These are phyloP conservation scores for Backusella morwellensis DNA, from an alignment of 192 early-diverging fungal species.

Conservation along the genomic window DNA sequence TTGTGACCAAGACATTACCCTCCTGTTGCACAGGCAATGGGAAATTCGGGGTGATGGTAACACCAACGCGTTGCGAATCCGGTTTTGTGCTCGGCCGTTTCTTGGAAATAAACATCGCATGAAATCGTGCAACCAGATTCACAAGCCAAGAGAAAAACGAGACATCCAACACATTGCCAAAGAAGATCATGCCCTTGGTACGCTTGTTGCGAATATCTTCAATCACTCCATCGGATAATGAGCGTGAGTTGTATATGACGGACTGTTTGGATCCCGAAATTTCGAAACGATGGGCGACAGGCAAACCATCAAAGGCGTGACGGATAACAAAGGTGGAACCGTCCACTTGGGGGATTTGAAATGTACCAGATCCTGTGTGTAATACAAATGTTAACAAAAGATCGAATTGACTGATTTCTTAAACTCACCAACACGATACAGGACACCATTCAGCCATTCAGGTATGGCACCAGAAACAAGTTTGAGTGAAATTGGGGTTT, in stretches of 20 bases:
- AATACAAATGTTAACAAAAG: neutral
- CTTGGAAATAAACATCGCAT: neutral
- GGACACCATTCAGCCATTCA: conserved; percentile 46
- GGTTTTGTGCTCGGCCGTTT: neutral
- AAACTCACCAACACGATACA: conserved; percentile 46
- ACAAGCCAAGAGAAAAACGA: neutral
- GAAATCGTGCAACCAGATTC: neutral
- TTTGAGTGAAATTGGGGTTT: conserved; percentile 22
- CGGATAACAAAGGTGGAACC: conserved; percentile 23
- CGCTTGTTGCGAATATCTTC: conserved; percentile 5
- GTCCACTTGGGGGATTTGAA: conserved; percentile 15
- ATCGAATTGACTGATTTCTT: neutral
- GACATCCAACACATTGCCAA: conserved; percentile 15
- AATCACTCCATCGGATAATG: conserved; percentile 19
- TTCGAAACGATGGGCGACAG: conserved; percentile 30
- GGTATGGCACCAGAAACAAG: conserved; percentile 44
- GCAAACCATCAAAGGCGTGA: conserved; percentile 36
- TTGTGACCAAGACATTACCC: conserved; percentile 19
- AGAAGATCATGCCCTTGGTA: conserved; percentile 11
- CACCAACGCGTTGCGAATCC: conserved; percentile 13
- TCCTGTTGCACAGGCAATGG: conserved; percentile 13
- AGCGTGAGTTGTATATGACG: conserved; percentile 25
- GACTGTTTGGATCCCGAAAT: conserved; percentile 5
- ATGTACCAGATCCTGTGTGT: conserved; percentile 26
- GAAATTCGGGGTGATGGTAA: conserved; percentile 34